Evolutionary conservation across 805 yeast species (phyloP), one percentile per base, ranked within the genome.

Genomic region (Saccharomyces eubayanus): DNA sequence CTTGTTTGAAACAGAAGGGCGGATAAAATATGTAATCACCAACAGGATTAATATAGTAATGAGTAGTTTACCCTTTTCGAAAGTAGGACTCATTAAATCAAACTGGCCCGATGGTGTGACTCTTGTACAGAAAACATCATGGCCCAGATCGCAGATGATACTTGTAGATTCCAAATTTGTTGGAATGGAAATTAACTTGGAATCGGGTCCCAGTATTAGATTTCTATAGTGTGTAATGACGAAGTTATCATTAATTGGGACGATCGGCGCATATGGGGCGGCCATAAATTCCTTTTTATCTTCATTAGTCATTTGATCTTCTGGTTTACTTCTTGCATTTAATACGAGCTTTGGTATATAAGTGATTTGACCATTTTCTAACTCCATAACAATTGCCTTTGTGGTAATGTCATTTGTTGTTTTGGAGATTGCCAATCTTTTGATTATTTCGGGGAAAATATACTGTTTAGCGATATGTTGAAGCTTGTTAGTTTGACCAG

Each of bases 111-210:
- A 88, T 0, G 98, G 97, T 50, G 85, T 79, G 16, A 87, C 76
- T 53, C 82, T 75, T 0, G 95, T 84, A 63, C 91, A 87, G 72
- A 87, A 91, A 6, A 86, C 67, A 64, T 89, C 95, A n/a, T 76
- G 69, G 20, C 85, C 88, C 47, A 82, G 71, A 40, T 78, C 74
- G 56, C 94, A 83, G 0, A 87, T 79, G 20, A 88, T 75, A 16
- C 85, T 76, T 0, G 97, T 90, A 1, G 96, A 87, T 70, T 92
- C 98, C 51, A 90, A 73, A 43, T 80, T 77, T 0, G 97, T 87
- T 1, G 87, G 76, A 3, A 74, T 63, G 0, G 85, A 74, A 2
- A 75, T 61, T 6, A 84, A 58, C 2, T 64, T 59, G 3, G 74
- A 59, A 5, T 61, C 56, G 3, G 59, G 58, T 31, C 65, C 68